Base-by-base conservation (phyloP, 2,329 filamentous ascomycete species). In the Septoria linicola region DNA sequence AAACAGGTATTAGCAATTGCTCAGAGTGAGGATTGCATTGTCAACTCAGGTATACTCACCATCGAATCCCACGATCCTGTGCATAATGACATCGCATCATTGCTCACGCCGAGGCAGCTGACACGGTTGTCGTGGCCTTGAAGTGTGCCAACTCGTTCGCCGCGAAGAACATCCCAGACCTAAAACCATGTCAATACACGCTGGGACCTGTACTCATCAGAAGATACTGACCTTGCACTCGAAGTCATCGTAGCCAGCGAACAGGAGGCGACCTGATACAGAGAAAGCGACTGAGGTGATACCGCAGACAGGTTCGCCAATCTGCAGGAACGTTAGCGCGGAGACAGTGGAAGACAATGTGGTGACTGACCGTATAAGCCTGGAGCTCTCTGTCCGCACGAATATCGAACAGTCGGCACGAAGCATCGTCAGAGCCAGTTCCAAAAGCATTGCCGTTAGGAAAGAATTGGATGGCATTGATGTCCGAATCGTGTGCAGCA, bases 391-490 rank as follows among this genome's bases (percentile, higher is more conserved):
- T 83, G 69, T 99, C 93, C 57, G 93, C 93, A 62, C 93, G 89
- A 68, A 99, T 96, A 72, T 99, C 93, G 68, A 99, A 99, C 32
- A 99, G 81, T 62, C 93, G 85, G 80, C 93, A 99, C 32, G 92
- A 96, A 48, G 93, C 93, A 70, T 99, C 93, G 65, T 99, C 93
- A 37, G 93, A 97, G 52, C 93, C 93, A 48, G 93, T 97, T 61
- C 95, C 93, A 68, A 99, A 97, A 20, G 93, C 95, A 72, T 97
- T 95, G 56, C 93, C 93, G 68, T 97, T 95, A 47, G 93, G 93
- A 84, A 97, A 97, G 78, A 97, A 99, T 71, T 97, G 93, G 60
- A 99, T 96, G 64, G 93, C 93, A 72, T 99, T 99, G 78, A 99
- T 99, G 68, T 99, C 93, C 37, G 91, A 96, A 74, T 97, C 93